Evolutionary conservation across 2,329 filamentous ascomycete genomes (phyloP).

Genomic region (Zelopaecilomyces penicillatus): DNA sequence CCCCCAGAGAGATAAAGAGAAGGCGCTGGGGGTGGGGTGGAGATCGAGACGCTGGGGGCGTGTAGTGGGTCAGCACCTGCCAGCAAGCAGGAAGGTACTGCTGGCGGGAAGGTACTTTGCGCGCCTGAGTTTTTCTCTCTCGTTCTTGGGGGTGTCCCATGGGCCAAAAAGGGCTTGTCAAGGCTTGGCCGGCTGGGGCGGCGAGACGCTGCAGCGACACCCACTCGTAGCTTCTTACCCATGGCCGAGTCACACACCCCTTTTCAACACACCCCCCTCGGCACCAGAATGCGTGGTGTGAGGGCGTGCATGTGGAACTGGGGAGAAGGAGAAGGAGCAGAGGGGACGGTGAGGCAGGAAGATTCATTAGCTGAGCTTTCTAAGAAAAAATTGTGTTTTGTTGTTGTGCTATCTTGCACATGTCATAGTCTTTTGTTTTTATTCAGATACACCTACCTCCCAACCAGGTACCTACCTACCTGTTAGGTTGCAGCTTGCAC

Average conservation of each 20-base stretch:
- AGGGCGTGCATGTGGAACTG: conserved; percentile 5
- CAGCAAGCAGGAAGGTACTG: neutral
- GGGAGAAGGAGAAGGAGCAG: conserved; percentile 4
- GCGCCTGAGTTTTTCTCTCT: neutral
- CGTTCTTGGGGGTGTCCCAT: neutral
- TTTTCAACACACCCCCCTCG: neutral
- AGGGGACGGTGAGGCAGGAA: too few relatives aligned
- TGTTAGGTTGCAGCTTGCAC: neutral
- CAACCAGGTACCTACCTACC: neutral
- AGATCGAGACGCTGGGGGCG: conserved; percentile 1
- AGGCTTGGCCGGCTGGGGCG: conserved; percentile 1
- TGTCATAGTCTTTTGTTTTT: too few relatives aligned
- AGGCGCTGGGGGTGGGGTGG: conserved; percentile 3
- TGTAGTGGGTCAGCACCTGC: neutral
- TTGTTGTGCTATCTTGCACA: too few relatives aligned
- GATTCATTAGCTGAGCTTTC: neutral
- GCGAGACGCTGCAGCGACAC: conserved; percentile 2
- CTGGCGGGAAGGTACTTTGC: conserved; percentile 1
- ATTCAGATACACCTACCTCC: neutral
- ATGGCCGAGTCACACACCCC: neutral
- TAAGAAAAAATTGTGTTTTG: too few relatives aligned
- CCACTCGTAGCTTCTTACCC: neutral
- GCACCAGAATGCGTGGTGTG: conserved; percentile 5
- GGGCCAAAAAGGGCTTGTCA: neutral
- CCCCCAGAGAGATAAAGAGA: too few relatives aligned